These are phyloP conservation scores for Combretum micranthum DNA, from an alignment of 345 rosid genomes.

Conservation along the genomic window DNA sequence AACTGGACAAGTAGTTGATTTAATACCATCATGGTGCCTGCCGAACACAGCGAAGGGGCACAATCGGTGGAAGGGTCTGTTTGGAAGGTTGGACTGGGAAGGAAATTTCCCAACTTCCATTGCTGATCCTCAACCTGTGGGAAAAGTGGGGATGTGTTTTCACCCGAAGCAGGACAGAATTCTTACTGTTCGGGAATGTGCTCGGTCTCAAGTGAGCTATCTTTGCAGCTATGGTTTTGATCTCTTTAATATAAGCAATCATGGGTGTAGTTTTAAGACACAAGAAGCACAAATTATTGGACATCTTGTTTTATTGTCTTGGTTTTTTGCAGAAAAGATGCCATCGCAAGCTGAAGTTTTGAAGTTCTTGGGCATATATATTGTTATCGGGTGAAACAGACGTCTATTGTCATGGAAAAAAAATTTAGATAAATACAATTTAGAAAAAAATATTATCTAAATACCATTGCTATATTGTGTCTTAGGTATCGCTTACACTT, in stretches of 20 bases:
- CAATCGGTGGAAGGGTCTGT: constrained; percentile 88
- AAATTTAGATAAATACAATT: too few relatives aligned
- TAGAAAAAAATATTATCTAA: too few relatives aligned
- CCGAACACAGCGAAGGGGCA: constrained; percentile 72
- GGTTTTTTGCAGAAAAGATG: not conserved
- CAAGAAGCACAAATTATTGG: too few relatives aligned
- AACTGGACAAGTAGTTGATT: constrained; percentile 50
- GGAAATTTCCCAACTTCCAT: constrained; percentile 89
- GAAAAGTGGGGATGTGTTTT: constrained; percentile 93
- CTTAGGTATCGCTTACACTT: too few relatives aligned
- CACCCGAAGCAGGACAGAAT: constrained; percentile 91
- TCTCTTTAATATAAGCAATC: too few relatives aligned
- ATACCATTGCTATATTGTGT: too few relatives aligned
- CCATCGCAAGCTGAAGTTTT: not conserved
- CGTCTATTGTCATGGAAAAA: too few relatives aligned
- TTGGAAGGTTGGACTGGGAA: constrained; percentile 86
- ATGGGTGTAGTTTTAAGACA: too few relatives aligned
- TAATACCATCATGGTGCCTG: constrained; percentile 77
- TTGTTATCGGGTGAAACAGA: too few relatives aligned
- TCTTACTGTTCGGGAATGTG: constrained; percentile 80
- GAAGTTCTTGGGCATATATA: too few relatives aligned
- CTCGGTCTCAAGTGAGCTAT: constrained; percentile 66
- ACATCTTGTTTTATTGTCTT: not conserved
- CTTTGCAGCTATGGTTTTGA: not conserved
- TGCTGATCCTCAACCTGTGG: constrained; percentile 90